These are phyloP conservation scores for Alternaria ethzedia DNA, from an alignment of 2,329 filamentous ascomycete genomes.

Conservation along the genomic window DNA sequence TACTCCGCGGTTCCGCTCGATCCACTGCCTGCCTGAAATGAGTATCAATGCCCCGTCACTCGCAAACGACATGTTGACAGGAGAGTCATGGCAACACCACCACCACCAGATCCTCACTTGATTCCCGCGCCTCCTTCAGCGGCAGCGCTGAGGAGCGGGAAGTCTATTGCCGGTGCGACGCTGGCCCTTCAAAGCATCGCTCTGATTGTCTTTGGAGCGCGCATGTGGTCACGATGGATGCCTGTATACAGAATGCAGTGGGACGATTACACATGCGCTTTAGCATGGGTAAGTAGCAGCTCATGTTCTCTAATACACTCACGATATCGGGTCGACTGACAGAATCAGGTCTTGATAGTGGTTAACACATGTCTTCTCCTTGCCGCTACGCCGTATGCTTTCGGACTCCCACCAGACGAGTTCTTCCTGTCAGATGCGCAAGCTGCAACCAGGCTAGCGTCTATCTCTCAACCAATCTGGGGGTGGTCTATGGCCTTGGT, in stretches of 20 bases:
- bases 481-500: slow-evolving; percentile 19
- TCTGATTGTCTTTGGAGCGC: slow-evolving; percentile 14
- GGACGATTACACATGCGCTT: slow-evolving; percentile 23
- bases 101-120: neutral
- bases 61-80: neutral
- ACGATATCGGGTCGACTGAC: neutral
- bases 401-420: slow-evolving; percentile 1
- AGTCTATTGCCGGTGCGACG: slow-evolving; percentile 13
- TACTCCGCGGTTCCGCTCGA: neutral
- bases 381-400: slow-evolving; percentile 16
- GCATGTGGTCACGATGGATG: slow-evolving; percentile 24
- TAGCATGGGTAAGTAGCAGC: slow-evolving; percentile 22
- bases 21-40: neutral
- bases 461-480: slow-evolving; percentile 27
- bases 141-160: slow-evolving; percentile 6
- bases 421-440: slow-evolving; percentile 19
- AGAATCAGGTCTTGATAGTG: slow-evolving; percentile 17
- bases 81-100: neutral
- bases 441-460: slow-evolving; percentile 10
- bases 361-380: slow-evolving; percentile 21
- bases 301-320: neutral
- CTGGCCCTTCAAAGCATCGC: slow-evolving; percentile 18
- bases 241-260: slow-evolving; percentile 18
- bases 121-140: slow-evolving; percentile 12
- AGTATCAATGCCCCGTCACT: neutral